Conservation (phyloP, 148 eudicot genomes). For the Suaeda aralocaspica region DNA sequence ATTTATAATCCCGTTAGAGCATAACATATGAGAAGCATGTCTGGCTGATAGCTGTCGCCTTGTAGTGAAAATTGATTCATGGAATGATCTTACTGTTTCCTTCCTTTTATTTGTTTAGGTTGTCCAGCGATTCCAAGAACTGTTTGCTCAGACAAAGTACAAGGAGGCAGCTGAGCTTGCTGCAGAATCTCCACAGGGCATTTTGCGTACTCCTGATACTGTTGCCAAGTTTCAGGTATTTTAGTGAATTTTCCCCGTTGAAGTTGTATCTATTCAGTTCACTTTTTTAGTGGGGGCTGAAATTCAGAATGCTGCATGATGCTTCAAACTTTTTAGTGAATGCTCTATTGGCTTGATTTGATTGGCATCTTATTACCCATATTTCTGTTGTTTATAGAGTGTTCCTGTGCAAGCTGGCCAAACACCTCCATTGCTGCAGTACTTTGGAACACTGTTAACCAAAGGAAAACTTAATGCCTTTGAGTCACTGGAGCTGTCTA, state of each 20-base stretch:
- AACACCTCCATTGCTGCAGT: slow-evolving; percentile 89
- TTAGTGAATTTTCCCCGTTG: not conserved
- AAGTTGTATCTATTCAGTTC: too few species aligned
- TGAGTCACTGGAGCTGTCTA: slow-evolving; percentile 88
- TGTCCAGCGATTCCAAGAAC: slow-evolving; percentile 94
- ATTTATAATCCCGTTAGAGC: too few species aligned
- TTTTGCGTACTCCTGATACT: slow-evolving; percentile 91
- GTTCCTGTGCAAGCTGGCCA: slow-evolving; percentile 98
- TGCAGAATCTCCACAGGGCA: slow-evolving; percentile 97
- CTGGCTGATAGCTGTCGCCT: not conserved
- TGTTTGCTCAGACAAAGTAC: slow-evolving; percentile 96
- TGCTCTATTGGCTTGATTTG: not conserved
- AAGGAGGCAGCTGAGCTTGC: slow-evolving; percentile 99
- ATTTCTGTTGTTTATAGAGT: slow-evolving; percentile 54
- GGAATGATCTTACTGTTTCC: not conserved
- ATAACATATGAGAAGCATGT: too few species aligned
- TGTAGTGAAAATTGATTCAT: not conserved
- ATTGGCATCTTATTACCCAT: not conserved
- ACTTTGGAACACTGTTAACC: slow-evolving; percentile 81
- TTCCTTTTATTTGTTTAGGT: slow-evolving; percentile 41
- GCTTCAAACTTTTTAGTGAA: not conserved
- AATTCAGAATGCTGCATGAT: not conserved
- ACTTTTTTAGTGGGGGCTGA: not conserved
- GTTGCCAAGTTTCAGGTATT: slow-evolving; percentile 93
- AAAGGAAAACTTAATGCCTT: slow-evolving; percentile 90